Base-by-base conservation (phyloP, 1,139 yeast genomes). In the Citeromyces siamensis region DNA sequence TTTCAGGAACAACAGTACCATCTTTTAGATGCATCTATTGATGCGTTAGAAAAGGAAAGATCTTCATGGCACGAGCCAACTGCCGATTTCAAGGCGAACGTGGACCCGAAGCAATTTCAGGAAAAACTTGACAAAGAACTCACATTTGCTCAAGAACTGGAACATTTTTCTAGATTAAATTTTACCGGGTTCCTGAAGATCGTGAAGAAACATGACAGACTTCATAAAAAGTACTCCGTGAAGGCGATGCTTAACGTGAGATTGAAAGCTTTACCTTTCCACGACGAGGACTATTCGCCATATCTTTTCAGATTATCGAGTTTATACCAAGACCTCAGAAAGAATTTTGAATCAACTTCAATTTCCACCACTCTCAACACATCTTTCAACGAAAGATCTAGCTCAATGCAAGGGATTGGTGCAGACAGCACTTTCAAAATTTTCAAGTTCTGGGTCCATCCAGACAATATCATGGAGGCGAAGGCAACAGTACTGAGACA, bases 391-490 rank as follows among this genome's bases (percentile, higher is more conserved):
- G 51, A 45, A 36, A 38, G 55, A 16, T 53, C 58, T 7, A 42
- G 48, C 10, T 50, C 52, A 9, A 48, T 37, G 10, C 39, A 35
- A 14, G 38, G 40, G 17, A 36, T 34, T 27, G 35, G 38, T 6
- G 71, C 66, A 40, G 55, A 60, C 38, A 66, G 71, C 29, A 78
- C 77, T 36, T 82, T 66, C 56, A 84, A 82, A 49, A 77, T 85
- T 19, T 78, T 80, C 59, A 85, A 85, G 60, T 88, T 88, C 58
- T 90, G 98, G 98, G 70, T 90, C 36, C 97, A 90, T 54, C 90
- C 90, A 12, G 98, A 90, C 51, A 86, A 90, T 55, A 65, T 88
- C 54, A 88, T 88, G 95, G 97, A 90, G 59, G 95, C 86, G 40
- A 90, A 90, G 61, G 85, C 97, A 18, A 77, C 86, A 44, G 84